Evolutionary conservation across 1,139 yeast genomes (phyloP), one percentile per base, ranked within the genome.

Genomic region (Scheffersomyces quercinus): DNA sequence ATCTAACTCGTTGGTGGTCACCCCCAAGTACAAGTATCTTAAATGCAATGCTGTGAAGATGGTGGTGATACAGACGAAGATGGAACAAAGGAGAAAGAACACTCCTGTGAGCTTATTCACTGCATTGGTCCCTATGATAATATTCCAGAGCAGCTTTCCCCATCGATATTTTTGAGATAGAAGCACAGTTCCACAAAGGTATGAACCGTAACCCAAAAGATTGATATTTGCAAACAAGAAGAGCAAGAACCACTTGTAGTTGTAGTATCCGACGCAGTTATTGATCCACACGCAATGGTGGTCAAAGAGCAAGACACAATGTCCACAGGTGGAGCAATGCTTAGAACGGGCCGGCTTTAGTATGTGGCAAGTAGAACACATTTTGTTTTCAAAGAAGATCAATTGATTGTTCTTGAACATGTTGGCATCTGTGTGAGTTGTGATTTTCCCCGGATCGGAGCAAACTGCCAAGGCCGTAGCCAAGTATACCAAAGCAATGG

Each of bases 241-340:
- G 7, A 67, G 49, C 41, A 87, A 55, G 58, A 93, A 93, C 77
- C 83, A 88, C 37, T 78, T 69, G 63, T 82, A 87, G 58, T 93
- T 93, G 40, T 79, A 73, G 54, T 76, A 76, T 0, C 97, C 98
- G 29, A 93, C 79, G 64, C 98, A 93, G 58, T 88, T 90, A 65
- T 91, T 91, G 45, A 91, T 68, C 97, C 97, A 93, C n/a, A 89
- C 65, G 59, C 99, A 93, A 65, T 93, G 98, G 60, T 93, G 99
- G 60, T 93, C 99, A 54, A 77, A 82, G 48, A 85, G 59, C 30
- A 83, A 67, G 4, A 85, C 71, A 60, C 99, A 93, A 24, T 63
- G 55, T 40, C 75, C 73, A 62, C 98, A 93, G 10, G 77, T 71
- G 3, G 85, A 74, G 60, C 99, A 93, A 64, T 93, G 99, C 58